Evolutionary conservation across 306 rosid genomes (phyloP).

Genomic region (Ormosia emarginata): DNA sequence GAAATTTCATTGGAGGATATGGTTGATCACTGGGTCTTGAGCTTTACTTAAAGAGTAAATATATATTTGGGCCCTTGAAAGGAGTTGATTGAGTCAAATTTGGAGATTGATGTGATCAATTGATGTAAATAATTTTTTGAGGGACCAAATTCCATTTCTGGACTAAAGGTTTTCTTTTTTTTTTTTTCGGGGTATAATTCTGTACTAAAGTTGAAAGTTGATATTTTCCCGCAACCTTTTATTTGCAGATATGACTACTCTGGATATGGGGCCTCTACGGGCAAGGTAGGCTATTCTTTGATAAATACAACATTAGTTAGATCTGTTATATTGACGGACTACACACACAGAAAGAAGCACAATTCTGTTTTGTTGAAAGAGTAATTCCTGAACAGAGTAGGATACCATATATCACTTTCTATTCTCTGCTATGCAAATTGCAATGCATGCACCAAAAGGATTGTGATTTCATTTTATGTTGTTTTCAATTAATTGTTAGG

Average conservation of each 20-base stretch:
- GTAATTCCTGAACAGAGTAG: not conserved
- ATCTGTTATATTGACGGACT: not conserved
- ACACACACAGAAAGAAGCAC: not conserved
- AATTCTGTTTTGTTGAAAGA: not conserved
- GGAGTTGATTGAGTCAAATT: not conserved
- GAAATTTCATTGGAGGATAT: not conserved
- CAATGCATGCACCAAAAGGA: not conserved
- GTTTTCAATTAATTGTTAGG: not conserved
- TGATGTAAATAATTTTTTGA: not conserved
- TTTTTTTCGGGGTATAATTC: too few species aligned
- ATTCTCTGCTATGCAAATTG: not conserved
- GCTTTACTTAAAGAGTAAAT: not conserved
- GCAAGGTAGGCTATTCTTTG: constrained; percentile 63
- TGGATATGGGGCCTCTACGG: constrained; percentile 98
- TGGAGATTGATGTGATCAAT: not conserved
- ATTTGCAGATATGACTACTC: constrained; percentile 92
- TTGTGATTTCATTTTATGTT: not conserved
- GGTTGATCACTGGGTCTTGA: not conserved
- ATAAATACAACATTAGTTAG: constrained; percentile 4
- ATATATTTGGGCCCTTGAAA: not conserved
- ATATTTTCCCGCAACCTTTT: constrained; percentile 25
- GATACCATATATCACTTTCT: not conserved
- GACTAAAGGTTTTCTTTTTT: too few species aligned
- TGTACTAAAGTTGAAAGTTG: not conserved
- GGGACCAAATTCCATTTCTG: not conserved